phyloP scores from a whole-genome alignment of 1,284 basidiomycete species.

The Ceratobasidium sp. region DNA sequence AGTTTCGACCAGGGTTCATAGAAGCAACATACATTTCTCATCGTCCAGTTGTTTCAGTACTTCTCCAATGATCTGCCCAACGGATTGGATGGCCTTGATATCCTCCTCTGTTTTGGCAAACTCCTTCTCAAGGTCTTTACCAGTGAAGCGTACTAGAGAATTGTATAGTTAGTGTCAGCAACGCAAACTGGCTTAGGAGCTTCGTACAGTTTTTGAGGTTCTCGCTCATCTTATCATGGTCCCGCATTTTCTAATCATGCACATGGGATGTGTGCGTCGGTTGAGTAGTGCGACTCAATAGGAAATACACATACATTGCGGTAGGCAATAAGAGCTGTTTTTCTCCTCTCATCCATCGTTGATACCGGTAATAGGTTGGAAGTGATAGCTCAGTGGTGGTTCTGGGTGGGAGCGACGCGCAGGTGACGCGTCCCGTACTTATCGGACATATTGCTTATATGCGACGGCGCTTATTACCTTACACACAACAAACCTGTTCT shows the following conservation, averaged over 20 bases:
- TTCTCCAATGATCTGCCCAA: constrained; percentile 99
- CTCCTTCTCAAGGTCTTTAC: constrained; percentile 88
- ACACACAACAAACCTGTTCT: background rate
- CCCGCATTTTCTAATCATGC: constrained; percentile 81
- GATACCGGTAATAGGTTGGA: constrained; percentile 4
- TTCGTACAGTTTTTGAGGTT: constrained; percentile 85
- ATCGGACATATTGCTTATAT: constrained; percentile 6
- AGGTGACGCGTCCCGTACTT: constrained; percentile 36
- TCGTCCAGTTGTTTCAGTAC: constrained; percentile 99
- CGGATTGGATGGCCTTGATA: constrained; percentile 98
- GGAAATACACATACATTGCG: constrained; percentile 62
- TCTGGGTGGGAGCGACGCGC: constrained; percentile 25
- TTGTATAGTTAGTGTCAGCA: background rate
- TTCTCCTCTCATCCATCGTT: constrained; percentile 60
- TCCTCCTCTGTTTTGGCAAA: constrained; percentile 98
- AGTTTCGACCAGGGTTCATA: background rate
- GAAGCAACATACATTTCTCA: constrained; percentile 82
- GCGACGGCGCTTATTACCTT: constrained; percentile 27
- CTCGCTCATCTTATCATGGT: constrained; percentile 84
- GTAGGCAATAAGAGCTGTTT: constrained; percentile 73
- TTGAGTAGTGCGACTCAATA: constrained; percentile 14
- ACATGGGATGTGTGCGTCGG: constrained; percentile 43
- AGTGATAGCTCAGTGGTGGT: background rate
- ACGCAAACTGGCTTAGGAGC: background rate
- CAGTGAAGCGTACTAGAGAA: constrained; percentile 75